Conservation (phyloP, 495 filamentous ascomycete genomes). For the Penicillium salamii region DNA sequence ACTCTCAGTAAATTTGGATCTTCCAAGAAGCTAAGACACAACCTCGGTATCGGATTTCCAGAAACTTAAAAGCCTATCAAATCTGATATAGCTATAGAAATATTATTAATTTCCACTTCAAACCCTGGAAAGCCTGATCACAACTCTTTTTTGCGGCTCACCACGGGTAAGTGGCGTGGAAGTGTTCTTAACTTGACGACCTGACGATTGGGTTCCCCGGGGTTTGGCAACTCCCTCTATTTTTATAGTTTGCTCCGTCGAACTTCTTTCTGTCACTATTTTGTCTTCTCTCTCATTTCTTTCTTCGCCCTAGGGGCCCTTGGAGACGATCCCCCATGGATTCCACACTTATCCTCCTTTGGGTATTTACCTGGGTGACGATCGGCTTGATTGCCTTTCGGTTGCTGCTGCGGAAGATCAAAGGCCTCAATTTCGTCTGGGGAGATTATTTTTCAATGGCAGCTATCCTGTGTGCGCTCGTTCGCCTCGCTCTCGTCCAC, state of each 20-base stretch:
- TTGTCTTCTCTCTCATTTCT: not conserved
- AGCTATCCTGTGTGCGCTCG: conserved; percentile 20
- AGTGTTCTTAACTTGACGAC: no score
- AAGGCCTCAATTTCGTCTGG: conserved; percentile 18
- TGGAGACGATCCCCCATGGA: conserved; percentile 1
- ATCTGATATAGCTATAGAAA: no score
- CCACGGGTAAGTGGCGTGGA: no score
- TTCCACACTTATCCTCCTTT: conserved; percentile 25
- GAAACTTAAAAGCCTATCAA: no score
- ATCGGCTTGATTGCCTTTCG: conserved; percentile 22
- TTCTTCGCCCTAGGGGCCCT: not conserved
- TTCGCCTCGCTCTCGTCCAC: conserved; percentile 27
- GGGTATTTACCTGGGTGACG: conserved; percentile 28
- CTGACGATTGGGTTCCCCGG: no score
- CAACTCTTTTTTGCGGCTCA: no score
- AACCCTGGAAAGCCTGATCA: no score
- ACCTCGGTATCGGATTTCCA: no score
- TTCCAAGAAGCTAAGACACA: no score
- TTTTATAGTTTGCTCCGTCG: not conserved
- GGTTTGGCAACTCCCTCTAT: not conserved
- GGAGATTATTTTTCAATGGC: conserved; percentile 31
- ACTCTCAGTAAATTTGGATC: no score
- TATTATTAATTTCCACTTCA: no score
- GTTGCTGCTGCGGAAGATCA: conserved; percentile 20
- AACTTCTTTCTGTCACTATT: not conserved